These are phyloP conservation scores for Azolla pinnata DNA, from an alignment of 75 land plant genomes.

Conservation along the genomic window DNA sequence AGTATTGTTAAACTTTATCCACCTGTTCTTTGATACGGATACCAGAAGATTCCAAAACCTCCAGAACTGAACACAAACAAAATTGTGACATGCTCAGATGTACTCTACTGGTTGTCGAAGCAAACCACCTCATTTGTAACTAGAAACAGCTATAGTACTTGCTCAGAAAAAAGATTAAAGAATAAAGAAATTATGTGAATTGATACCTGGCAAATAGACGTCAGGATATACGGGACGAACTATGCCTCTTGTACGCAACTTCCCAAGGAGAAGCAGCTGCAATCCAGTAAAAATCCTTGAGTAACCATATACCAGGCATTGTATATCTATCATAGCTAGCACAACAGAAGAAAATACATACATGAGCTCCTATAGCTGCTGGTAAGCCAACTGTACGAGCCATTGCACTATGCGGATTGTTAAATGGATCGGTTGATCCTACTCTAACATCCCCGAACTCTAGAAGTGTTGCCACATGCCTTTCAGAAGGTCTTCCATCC, in stretches of 20 bases:
- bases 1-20: conserved; percentile 17
- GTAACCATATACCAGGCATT: not conserved
- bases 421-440: conserved; percentile 8
- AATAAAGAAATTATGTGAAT: not conserved
- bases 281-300: not conserved
- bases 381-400: conserved; percentile 93
- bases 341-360: conserved; percentile 13
- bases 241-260: conserved; percentile 58
- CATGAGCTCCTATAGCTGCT: conserved; percentile 92
- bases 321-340: not conserved
- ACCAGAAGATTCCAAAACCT: conserved; percentile 49
- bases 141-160: not conserved
- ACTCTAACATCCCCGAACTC: conserved; percentile 57
- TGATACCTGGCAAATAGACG: conserved; percentile 71
- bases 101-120: no score
- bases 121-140: no score
- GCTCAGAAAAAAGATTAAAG: not conserved
- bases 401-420: conserved; percentile 59
- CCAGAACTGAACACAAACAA: conserved; percentile 47
- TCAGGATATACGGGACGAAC: conserved; percentile 75
- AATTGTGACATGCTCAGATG: no score
- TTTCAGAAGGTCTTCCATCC: conserved; percentile 41
- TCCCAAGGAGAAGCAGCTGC: conserved; percentile 69
- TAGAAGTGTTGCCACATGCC: conserved; percentile 63
- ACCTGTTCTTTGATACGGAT: conserved; percentile 52